A percentile compares a stretch with the other conserved stretches of the same genome.
Evolutionary conservation across 495 filamentous ascomycete genomes (phyloP).

Genomic region (Penicillium cataractarum): DNA sequence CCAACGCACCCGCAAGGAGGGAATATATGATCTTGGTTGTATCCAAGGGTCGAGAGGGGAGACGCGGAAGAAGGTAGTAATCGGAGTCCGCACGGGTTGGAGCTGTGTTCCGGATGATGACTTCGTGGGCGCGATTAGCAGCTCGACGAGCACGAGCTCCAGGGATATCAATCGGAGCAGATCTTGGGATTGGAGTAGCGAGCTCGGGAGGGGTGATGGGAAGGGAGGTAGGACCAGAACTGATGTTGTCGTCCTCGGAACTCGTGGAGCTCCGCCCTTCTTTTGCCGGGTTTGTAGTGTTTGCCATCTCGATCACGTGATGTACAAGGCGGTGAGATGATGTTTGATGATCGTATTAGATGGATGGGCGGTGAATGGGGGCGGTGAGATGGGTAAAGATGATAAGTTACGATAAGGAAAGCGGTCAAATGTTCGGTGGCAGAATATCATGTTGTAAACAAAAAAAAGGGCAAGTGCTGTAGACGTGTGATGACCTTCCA

Average conservation of each 20-base stretch:
- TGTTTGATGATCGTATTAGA: background rate
- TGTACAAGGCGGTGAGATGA: background rate
- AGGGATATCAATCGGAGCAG: background rate
- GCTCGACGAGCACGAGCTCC: background rate
- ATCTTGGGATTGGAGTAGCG: background rate
- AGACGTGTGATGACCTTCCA: background rate
- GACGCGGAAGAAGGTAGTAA: background rate
- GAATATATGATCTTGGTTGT: background rate
- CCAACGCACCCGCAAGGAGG: background rate
- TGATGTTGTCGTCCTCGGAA: background rate
- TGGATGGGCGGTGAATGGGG: background rate
- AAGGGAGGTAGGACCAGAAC: background rate
- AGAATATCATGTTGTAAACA: background rate
- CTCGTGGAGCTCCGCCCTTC: background rate
- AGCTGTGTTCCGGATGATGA: background rate
- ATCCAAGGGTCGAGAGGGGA: background rate
- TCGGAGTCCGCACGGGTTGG: background rate
- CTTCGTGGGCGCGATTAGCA: background rate
- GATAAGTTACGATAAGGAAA: background rate
- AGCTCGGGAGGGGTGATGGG: background rate
- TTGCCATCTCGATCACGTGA: background rate
- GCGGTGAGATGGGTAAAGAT: background rate
- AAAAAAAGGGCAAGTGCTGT: conserved; percentile 1
- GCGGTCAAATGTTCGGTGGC: background rate
- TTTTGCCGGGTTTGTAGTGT: background rate